Conservation (phyloP, 2,329 filamentous ascomycete genomes). For the Cordyceps militaris region DNA sequence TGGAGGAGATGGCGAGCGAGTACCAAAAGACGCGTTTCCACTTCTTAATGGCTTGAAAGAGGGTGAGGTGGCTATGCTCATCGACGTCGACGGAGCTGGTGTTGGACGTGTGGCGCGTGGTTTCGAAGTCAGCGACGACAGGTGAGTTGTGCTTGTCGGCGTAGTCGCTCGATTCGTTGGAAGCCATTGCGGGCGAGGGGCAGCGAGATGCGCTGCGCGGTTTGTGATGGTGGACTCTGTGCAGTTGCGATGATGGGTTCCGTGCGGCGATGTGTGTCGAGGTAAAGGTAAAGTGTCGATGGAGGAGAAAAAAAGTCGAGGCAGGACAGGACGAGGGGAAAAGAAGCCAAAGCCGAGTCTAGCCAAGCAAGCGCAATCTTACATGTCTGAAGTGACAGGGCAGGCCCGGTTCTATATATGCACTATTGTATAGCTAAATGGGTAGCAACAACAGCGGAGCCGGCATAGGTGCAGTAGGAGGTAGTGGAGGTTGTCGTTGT, state of each 20-base stretch:
- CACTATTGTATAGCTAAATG: background rate
- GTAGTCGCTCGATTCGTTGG: background rate
- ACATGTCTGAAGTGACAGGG: background rate
- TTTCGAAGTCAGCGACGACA: background rate
- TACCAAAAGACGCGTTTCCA: constrained; percentile 21
- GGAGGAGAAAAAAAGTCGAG: background rate
- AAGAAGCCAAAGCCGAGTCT: background rate
- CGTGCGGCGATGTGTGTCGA: background rate
- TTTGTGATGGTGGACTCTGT: no score
- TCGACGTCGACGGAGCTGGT: background rate
- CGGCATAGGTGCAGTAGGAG: background rate
- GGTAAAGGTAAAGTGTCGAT: background rate
- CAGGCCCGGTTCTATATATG: background rate
- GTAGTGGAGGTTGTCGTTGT: background rate
- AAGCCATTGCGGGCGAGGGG: background rate
- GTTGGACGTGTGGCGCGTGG: background rate
- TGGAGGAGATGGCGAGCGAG: constrained; percentile 20
- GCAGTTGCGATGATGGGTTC: background rate
- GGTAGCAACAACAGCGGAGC: background rate
- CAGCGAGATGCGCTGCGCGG: background rate
- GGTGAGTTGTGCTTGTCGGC: background rate
- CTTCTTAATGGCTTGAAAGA: constrained; percentile 20
- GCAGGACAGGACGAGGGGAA: background rate
- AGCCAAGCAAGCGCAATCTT: background rate
- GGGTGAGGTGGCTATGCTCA: constrained; percentile 5